phyloP scores from a whole-genome alignment of 2,329 filamentous ascomycete species.

The Fusarium paranaense region DNA sequence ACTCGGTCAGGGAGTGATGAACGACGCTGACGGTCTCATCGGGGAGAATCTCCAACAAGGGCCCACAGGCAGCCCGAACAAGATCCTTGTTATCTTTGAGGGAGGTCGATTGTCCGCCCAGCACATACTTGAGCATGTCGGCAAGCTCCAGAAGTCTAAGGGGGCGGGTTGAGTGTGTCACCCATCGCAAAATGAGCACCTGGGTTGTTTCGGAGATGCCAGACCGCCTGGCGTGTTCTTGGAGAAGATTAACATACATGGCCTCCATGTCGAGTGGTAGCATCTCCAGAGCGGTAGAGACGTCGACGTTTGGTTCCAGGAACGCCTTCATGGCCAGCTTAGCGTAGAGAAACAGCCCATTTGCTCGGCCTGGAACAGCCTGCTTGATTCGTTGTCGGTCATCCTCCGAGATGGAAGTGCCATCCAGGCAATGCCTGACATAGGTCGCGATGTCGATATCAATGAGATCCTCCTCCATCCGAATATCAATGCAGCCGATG shows the following conservation, averaged over 20 bases:
- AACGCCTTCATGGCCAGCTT: constrained; percentile 37
- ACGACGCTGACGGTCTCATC: constrained; percentile 36
- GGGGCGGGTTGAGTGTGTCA: constrained; percentile 33
- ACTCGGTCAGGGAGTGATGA: constrained; percentile 39
- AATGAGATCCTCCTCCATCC: constrained; percentile 52
- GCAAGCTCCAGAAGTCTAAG: constrained; percentile 36
- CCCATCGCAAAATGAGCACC: constrained; percentile 27
- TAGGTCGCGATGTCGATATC: constrained; percentile 56
- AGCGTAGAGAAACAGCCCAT: constrained; percentile 38
- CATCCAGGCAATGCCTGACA: constrained; percentile 42
- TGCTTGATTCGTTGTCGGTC: constrained; percentile 24
- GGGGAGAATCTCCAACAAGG: constrained; percentile 30
- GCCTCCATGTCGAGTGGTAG: constrained; percentile 27
- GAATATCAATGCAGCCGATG: constrained; percentile 44
- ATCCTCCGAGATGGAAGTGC: constrained; percentile 27
- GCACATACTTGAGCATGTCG: constrained; percentile 21
- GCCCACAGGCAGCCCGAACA: constrained; percentile 31
- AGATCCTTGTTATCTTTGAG: constrained; percentile 31
- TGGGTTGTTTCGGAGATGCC: constrained; percentile 22
- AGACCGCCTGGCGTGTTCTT: constrained; percentile 28
- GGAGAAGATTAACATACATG: constrained; percentile 27
- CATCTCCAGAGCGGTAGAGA: not conserved
- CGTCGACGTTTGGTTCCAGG: constrained; percentile 10
- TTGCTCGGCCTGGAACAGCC: constrained; percentile 35
- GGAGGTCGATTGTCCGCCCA: not conserved